Conservation (phyloP, 2,329 filamentous ascomycete species). For the Fusarium sp. region DNA sequence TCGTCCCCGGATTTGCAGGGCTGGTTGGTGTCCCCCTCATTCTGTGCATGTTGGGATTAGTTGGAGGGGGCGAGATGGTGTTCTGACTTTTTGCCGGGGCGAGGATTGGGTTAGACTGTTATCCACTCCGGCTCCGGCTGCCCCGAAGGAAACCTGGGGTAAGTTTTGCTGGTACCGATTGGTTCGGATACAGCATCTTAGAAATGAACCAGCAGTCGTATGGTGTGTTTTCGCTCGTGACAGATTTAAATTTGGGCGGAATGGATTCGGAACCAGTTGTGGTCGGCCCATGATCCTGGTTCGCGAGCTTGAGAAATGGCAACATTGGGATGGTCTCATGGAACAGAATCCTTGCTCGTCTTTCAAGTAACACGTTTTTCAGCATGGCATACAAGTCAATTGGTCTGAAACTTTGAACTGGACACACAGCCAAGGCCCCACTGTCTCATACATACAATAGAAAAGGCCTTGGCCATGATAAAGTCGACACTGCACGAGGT, state of each 20-base stretch:
- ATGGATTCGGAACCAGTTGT: background rate
- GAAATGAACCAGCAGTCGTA: background rate
- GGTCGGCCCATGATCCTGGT: background rate
- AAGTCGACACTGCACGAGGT: background rate
- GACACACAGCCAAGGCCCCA: background rate
- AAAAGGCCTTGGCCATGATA: background rate
- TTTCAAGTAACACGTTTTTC: background rate
- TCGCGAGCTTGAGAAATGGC: background rate
- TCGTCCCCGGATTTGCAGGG: constrained; percentile 35
- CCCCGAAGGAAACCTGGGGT: constrained; percentile 22
- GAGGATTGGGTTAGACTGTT: constrained; percentile 2
- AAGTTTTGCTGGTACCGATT: background rate
- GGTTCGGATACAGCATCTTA: background rate
- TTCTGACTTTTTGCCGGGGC: constrained; percentile 7
- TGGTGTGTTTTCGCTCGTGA: background rate
- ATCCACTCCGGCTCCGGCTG: constrained; percentile 21
- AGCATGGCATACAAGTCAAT: background rate
- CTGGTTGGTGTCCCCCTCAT: constrained; percentile 1
- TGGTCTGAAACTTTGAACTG: background rate
- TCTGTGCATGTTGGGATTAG: background rate
- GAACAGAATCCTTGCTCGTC: background rate
- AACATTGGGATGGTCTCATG: background rate
- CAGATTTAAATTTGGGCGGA: no score
- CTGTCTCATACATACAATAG: no score
- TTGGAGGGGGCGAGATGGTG: constrained; percentile 3